Evolutionary conservation across 2,329 filamentous ascomycete genomes (phyloP).

Genomic region (Penicillium paneum): DNA sequence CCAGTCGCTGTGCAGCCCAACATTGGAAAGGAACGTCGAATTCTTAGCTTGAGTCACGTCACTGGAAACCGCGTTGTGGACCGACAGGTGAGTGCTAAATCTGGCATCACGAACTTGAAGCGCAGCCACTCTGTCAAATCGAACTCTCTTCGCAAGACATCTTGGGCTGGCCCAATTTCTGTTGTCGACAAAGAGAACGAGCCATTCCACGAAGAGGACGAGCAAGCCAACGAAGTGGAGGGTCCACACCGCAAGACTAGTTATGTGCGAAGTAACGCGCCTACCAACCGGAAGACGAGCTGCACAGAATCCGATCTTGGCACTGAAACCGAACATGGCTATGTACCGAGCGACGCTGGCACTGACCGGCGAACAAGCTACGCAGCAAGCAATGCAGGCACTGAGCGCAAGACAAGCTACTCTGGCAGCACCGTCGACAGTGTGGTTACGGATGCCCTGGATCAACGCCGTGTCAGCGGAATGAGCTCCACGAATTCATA

Average conservation of each 20-base stretch:
- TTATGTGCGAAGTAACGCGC: conserved; percentile 35
- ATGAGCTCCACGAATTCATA: conserved; percentile 39
- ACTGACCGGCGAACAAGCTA: conserved; percentile 47
- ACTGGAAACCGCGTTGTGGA: conserved; percentile 60
- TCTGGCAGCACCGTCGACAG: conserved; percentile 43
- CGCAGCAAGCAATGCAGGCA: conserved; percentile 29
- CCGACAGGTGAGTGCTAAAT: conserved; percentile 34
- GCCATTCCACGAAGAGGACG: conserved; percentile 61
- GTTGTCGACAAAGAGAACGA: conserved; percentile 61
- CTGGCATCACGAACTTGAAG: conserved; percentile 59
- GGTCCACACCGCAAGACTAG: conserved; percentile 46
- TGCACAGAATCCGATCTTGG: background rate
- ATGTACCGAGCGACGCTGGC: conserved; percentile 50
- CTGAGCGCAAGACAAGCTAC: conserved; percentile 25
- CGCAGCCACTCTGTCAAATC: conserved; percentile 75
- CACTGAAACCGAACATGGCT: conserved; percentile 21
- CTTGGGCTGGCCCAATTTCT: conserved; percentile 59
- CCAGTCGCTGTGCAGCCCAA: conserved; percentile 46
- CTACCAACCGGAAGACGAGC: conserved; percentile 11
- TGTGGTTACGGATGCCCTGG: conserved; percentile 39
- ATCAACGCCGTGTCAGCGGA: conserved; percentile 40
- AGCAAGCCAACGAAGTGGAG: conserved; percentile 44
- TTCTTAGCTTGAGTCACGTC: conserved; percentile 88
- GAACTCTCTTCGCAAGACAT: conserved; percentile 62
- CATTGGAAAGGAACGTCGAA: conserved; percentile 65